These are phyloP conservation scores for Priceomyces medius DNA, from an alignment of 805 yeast species.

Conservation along the genomic window DNA sequence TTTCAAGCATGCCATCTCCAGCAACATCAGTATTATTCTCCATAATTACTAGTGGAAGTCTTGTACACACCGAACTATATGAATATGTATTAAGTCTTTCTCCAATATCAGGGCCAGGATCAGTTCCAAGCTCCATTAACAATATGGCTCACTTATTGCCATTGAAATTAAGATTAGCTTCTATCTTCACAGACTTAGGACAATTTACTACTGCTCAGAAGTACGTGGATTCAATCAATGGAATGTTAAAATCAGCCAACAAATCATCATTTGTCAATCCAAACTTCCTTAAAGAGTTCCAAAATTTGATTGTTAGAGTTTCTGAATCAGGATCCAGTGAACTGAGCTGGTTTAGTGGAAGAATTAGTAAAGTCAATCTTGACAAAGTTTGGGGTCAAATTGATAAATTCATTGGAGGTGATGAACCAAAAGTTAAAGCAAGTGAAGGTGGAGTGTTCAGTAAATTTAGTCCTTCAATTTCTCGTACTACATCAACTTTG, in stretches of 20 bases:
- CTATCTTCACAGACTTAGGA: constrained; percentile 67
- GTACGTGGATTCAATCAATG: constrained; percentile 54
- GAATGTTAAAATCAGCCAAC: constrained; percentile 28
- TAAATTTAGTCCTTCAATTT: constrained; percentile 67
- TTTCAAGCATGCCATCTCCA: constrained; percentile 25
- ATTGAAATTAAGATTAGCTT: constrained; percentile 66
- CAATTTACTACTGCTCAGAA: constrained; percentile 55
- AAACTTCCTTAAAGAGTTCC: constrained; percentile 27
- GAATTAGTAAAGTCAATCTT: constrained; percentile 56
- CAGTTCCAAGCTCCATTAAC: constrained; percentile 26
- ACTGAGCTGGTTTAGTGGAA: constrained; percentile 71
- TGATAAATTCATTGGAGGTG: constrained; percentile 91
- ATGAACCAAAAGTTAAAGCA: constrained; percentile 38
- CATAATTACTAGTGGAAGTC: constrained; percentile 36
- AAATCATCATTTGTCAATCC: constrained; percentile 30
- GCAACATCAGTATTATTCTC: constrained; percentile 36
- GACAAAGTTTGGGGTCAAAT: constrained; percentile 88
- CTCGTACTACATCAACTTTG: constrained; percentile 49
- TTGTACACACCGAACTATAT: constrained; percentile 64
- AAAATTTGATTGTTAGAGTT: constrained; percentile 43
- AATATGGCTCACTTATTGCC: constrained; percentile 56
- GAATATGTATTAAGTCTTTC: constrained; percentile 48
- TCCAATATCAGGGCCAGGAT: constrained; percentile 25
- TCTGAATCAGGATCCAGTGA: constrained; percentile 42
- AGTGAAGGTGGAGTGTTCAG: constrained; percentile 60